Base-by-base conservation (phyloP, 352 stramenopile genomes). In the Globisporangium ultimum region DNA sequence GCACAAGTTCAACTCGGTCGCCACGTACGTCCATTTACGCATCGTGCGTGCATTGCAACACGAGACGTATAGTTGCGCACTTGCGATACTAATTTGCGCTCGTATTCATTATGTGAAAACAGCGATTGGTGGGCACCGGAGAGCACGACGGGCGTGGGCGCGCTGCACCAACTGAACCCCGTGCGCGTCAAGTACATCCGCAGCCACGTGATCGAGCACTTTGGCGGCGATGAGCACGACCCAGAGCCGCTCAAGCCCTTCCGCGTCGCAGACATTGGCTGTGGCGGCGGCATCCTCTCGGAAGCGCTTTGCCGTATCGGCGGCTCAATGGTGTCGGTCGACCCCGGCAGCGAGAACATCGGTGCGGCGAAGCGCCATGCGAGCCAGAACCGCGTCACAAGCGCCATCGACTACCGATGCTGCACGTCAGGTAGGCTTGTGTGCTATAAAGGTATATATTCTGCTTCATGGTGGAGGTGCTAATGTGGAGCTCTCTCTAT, bases 141-240 rank as follows among this genome's bases (percentile, higher is more conserved):
- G 51, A 91, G 80, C 69, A 85, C 71, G 60, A 89, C 73, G 24
- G 84, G 86, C 49, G 82, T 95, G 18, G 84, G 84, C 0, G 71
- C 81, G 53, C 63, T 95, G 66, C 86, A 95, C 55, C 80, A 93
- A 61, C 63, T 95, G 24, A 95, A 95, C 48, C 82, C 82, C 18
- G 84, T 92, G 61, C 84, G 86, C 20, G 84, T 93, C 60, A 83
- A 86, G 64, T 93, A 93, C 71, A 93, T 95, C 48, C 86, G 86
- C 36, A 73, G 62, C 24, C 74, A 89, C 17, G 71, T 76, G 50
- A 86, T 92, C 24, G 56, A 70, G 28, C 80, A 95, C 66, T 91
- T 92, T 18, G 68, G 71, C 6, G 64, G 65, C 49, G 70, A 80
- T 12, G 75, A 54, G 7, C 61, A 83, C 45, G 78, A 85, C 48